Base-by-base conservation (phyloP, 441 rosid genomes). In the Brassica hybrid region DNA sequence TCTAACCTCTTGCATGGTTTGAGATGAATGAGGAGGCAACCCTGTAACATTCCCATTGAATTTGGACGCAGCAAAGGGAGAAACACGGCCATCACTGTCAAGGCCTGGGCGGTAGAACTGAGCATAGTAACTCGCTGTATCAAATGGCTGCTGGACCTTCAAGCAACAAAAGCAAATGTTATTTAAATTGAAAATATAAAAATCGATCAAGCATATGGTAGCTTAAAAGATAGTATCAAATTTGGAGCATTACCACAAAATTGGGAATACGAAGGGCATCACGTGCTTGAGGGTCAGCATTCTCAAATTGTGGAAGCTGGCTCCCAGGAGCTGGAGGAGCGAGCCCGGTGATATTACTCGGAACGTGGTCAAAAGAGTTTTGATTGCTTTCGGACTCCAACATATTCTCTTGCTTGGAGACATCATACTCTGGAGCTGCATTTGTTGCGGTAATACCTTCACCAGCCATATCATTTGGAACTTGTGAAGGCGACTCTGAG, bases 1-100 rank as follows among this genome's bases (percentile, higher is more conserved):
- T 50, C 84, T 83, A 81, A 94, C 99, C 99, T 95, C 99, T 88
- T 89, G 98, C 59, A 88, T 81, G 81, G 94, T 80, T 75, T 86
- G 98, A 77, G 94, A 82, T 76, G 94, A 79, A 76, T 87, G 96
- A 52, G 90, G 88, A 81, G 92, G 95, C 84, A 89, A 77, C 56
- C 84, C 78, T 45, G 91, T 84, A 82, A 85, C 88, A 88, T 86
- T 90, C 71, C 96, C 97, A 79, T 89, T 91, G 84, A 88, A 93
- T 83, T 91, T 95, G 71, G 91, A 72, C 56, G 93, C 86, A 84
- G 85, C 78, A 72, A 92, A 92, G 7, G 98, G 94, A 68, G 98
- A 95, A 83, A 91, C 78, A 32, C 93, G 89, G 41, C 97, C 97
- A 59, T 93, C 98, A 70, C 82, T 74, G 38, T 95, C 98, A 70